Evolutionary conservation across 2,329 filamentous ascomycete species (phyloP).

Genomic region (Chaetothyriales sp.): DNA sequence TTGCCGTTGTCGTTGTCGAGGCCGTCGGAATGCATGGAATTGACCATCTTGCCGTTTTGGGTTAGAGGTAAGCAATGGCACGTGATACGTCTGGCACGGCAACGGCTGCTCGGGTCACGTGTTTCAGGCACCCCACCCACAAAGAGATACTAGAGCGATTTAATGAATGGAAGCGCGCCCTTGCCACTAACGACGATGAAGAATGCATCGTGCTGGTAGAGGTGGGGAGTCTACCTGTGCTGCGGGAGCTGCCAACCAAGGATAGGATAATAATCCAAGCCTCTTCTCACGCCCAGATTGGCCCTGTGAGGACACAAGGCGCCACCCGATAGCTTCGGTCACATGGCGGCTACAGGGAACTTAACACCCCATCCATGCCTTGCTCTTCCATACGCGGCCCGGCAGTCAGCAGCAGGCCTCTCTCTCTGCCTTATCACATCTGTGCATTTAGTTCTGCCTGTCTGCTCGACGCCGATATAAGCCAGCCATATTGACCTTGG

Average conservation of each 20-base stretch:
- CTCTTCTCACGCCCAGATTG: not conserved
- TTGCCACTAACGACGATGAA: too few relatives aligned
- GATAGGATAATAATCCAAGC: not conserved
- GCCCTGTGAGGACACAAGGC: not conserved
- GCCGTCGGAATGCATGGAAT: too few relatives aligned
- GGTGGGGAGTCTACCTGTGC: not conserved
- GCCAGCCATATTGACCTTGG: too few relatives aligned
- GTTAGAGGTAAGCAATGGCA: not conserved
- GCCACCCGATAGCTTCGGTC: not conserved
- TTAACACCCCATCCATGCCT: not conserved
- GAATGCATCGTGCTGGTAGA: not conserved
- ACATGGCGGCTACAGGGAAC: not conserved
- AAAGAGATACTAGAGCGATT: not conserved
- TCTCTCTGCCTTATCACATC: not conserved
- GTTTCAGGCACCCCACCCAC: not conserved
- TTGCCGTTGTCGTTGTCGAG: not conserved
- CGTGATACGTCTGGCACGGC: not conserved
- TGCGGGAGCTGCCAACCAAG: not conserved
- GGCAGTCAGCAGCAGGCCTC: not conserved
- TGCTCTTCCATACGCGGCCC: too few relatives aligned
- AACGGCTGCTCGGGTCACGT: not conserved
- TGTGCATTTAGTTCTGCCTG: too few relatives aligned
- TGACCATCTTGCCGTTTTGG: not conserved
- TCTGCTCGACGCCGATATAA: too few relatives aligned
- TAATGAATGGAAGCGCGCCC: too few relatives aligned